Percentiles rank a stretch among this genome's conserved stretches.
Conservation (phyloP, 768 basidiomycete genomes). For the Austroboletus eburneus region DNA sequence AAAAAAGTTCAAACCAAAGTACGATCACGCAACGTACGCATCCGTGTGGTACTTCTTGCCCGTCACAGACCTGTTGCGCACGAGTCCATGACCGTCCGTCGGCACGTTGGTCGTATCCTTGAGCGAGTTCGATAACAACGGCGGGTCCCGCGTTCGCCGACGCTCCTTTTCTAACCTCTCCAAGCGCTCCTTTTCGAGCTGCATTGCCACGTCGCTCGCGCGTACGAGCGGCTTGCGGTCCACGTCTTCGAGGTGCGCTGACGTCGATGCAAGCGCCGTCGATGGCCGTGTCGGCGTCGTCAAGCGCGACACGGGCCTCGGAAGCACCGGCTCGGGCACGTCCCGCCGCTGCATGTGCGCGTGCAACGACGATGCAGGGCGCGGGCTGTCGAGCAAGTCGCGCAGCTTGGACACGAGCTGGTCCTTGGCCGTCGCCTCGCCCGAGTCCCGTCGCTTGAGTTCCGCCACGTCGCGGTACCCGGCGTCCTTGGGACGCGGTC, state of each 20-base stretch:
- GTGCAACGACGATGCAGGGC: constrained; percentile 39
- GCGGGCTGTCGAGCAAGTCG: constrained; percentile 44
- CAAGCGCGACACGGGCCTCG: constrained; percentile 21
- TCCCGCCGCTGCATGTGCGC: constrained; percentile 32
- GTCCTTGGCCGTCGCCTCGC: constrained; percentile 24
- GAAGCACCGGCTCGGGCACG: constrained; percentile 22
- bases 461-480: constrained; percentile 22
- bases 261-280: constrained; percentile 14
- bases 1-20: no score
- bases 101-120: constrained; percentile 28
- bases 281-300: constrained; percentile 21
- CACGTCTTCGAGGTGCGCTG: constrained; percentile 12
- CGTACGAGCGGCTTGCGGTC: constrained; percentile 34
- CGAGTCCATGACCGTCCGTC: constrained; percentile 10
- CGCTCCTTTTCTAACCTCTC: constrained; percentile 32
- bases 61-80: constrained; percentile 14
- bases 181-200: constrained; percentile 43
- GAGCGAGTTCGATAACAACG: constrained; percentile 18
- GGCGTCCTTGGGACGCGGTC: constrained; percentile 16
- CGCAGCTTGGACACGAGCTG: constrained; percentile 39
- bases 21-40: constrained; percentile 5
- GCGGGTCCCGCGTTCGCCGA: constrained; percentile 23
- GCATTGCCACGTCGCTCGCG: constrained; percentile 53
- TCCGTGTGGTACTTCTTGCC: constrained; percentile 15
- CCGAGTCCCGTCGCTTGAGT: constrained; percentile 17